Conservation (phyloP, 2,329 filamentous ascomycete species). For the Trichoderma semiorbis region DNA sequence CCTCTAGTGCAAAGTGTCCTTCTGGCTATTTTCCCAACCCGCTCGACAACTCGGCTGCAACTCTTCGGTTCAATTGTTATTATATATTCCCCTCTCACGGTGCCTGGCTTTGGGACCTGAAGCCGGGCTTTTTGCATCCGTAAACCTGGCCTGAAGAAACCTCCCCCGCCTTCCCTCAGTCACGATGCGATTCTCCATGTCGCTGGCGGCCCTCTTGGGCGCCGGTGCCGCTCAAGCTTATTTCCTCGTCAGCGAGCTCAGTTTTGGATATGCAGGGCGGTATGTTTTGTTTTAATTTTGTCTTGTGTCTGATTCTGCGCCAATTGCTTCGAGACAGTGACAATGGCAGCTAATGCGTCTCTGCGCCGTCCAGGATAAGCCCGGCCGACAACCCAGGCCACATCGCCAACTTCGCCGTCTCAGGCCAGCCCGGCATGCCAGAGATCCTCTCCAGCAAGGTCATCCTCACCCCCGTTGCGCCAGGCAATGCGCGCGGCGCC, state of each 20-base stretch:
- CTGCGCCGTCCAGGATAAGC: conserved; percentile 55
- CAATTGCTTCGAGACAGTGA: not conserved
- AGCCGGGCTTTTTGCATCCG: not conserved
- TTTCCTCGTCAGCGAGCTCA: conserved; percentile 67
- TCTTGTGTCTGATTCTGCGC: not conserved
- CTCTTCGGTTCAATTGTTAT: not conserved
- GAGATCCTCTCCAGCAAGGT: conserved; percentile 82
- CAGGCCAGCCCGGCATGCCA: conserved; percentile 52
- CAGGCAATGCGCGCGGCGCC: conserved; percentile 79
- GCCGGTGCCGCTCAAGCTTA: conserved; percentile 56
- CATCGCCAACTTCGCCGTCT: conserved; percentile 54
- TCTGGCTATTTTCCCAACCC: conserved; percentile 20
- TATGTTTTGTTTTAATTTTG: conserved; percentile 27
- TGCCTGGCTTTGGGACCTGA: not conserved
- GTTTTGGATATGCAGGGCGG: conserved; percentile 70
- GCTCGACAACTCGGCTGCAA: not conserved
- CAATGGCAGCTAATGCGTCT: not conserved
- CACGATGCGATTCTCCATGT: conserved; percentile 45
- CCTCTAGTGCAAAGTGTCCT: conserved; percentile 30
- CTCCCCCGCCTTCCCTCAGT: not conserved
- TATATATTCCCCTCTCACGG: not conserved
- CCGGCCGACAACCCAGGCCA: conserved; percentile 48
- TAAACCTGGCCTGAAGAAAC: not conserved
- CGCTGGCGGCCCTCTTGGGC: conserved; percentile 42
- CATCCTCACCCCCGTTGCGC: conserved; percentile 83